Percentiles rank a stretch among this genome's conserved stretches.
phyloP scores from a whole-genome alignment of 2,329 filamentous ascomycete species.

The Geosmithia flava region DNA sequence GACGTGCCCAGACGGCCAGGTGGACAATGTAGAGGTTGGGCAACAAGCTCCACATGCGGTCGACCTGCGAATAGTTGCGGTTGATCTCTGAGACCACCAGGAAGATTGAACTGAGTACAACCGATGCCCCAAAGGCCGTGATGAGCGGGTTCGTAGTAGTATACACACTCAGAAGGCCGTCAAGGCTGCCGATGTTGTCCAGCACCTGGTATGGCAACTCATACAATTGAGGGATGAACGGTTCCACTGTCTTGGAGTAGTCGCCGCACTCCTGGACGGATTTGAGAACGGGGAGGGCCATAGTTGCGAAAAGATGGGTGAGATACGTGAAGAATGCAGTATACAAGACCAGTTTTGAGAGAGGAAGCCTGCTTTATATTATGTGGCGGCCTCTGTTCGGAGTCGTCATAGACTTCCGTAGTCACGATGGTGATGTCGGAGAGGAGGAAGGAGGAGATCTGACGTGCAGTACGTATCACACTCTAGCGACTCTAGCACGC shows the following conservation, averaged over 20 bases:
- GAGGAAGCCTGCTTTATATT: background rate
- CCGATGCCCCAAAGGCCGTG: slow-evolving; percentile 57
- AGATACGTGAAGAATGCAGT: background rate
- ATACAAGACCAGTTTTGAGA: background rate
- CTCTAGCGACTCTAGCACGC: no score
- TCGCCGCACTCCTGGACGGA: slow-evolving; percentile 64
- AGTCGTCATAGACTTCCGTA: background rate
- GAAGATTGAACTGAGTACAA: slow-evolving; percentile 60
- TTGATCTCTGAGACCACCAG: slow-evolving; percentile 73
- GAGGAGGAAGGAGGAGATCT: background rate
- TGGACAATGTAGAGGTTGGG: slow-evolving; percentile 81
- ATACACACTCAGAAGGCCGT: slow-evolving; percentile 60
- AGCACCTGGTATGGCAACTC: slow-evolving; percentile 55
- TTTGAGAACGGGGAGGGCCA: slow-evolving; percentile 63
- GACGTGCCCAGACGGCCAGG: slow-evolving; percentile 69
- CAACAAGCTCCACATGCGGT: slow-evolving; percentile 82
- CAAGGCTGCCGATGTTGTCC: slow-evolving; percentile 44
- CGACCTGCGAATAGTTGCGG: slow-evolving; percentile 93
- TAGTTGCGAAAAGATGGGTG: slow-evolving; percentile 12
- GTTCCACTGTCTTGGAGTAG: slow-evolving; percentile 61
- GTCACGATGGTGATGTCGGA: background rate
- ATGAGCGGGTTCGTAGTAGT: slow-evolving; percentile 77
- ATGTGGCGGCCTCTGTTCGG: background rate
- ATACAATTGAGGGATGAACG: slow-evolving; percentile 59
- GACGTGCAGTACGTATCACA: background rate